phyloP scores from a whole-genome alignment of 345 rosid genomes.

The Punica granatum region DNA sequence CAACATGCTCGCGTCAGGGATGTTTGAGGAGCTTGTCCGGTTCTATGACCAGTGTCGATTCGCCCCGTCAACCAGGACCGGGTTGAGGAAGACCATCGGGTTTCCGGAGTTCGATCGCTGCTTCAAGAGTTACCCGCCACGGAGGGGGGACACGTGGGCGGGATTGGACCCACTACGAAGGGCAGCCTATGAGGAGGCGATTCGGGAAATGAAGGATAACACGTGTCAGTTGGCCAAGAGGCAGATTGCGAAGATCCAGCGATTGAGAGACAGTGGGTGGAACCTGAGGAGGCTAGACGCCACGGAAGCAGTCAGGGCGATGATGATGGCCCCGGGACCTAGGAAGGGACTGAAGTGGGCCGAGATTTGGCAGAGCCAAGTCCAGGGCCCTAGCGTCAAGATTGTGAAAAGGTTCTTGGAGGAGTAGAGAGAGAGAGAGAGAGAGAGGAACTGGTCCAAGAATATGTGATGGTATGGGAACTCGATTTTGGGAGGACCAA shows the following conservation, averaged over 20 bases:
- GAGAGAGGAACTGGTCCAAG: conserved; percentile 21
- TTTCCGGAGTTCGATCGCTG: conserved; percentile 73
- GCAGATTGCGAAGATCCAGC: conserved; percentile 60
- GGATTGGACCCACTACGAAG: conserved; percentile 20
- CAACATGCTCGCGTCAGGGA: conserved; percentile 83
- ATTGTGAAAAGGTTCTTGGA: conserved; percentile 64
- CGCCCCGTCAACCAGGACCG: conserved; percentile 19
- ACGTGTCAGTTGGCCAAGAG: conserved; percentile 71
- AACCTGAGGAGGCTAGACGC: conserved; percentile 64
- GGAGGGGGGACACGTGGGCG: conserved; percentile 3
- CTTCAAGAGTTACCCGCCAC: conserved; percentile 42
- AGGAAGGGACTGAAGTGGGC: conserved; percentile 25
- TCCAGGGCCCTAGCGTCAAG: conserved; percentile 56
- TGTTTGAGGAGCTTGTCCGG: conserved; percentile 65
- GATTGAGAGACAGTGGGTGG: conserved; percentile 62
- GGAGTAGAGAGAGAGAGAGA: conserved; percentile 30
- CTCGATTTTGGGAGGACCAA: too few species aligned
- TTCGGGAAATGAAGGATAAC: conserved; percentile 64
- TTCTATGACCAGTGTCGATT: conserved; percentile 32
- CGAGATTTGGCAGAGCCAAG: conserved; percentile 57
- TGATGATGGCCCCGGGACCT: conserved; percentile 15
- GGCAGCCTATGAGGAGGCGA: conserved; percentile 56
- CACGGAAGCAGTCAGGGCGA: conserved; percentile 43
- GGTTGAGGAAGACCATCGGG: conserved; percentile 76
- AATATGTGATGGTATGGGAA: too few species aligned